A percentile compares a stretch with the other conserved stretches of the same genome.
phyloP scores from a whole-genome alignment of 1,284 basidiomycete species.

The Grifola frondosa region DNA sequence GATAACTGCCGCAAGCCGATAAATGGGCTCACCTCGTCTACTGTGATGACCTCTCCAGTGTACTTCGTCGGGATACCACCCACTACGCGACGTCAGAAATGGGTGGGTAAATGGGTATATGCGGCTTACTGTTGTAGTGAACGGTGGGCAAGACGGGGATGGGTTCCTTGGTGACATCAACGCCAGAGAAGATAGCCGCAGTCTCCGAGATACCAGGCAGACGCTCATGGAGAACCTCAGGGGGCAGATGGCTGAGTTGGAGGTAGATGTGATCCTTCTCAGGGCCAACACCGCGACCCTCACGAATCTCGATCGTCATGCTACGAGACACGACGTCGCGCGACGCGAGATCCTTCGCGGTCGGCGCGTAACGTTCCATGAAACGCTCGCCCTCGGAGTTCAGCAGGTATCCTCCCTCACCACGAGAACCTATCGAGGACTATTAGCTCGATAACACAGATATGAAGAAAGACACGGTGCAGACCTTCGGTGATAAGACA shows the following conservation, averaged over 20 bases:
- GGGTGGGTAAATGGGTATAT: background rate
- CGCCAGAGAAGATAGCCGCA: slow-evolving; percentile 97
- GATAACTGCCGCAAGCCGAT: background rate
- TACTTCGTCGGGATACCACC: slow-evolving; percentile 99
- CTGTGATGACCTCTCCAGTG: slow-evolving; percentile 94
- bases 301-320: slow-evolving; percentile 99
- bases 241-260: slow-evolving; percentile 95
- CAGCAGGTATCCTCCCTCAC: slow-evolving; percentile 98
- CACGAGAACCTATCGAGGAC: slow-evolving; percentile 78
- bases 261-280: slow-evolving; percentile 98
- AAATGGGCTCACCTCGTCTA: slow-evolving; percentile 53
- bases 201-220: slow-evolving; percentile 99
- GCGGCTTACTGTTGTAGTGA: slow-evolving; percentile 86
- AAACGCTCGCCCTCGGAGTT: slow-evolving; percentile 99
- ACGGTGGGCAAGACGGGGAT: slow-evolving; percentile 97
- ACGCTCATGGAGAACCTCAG: slow-evolving; percentile 95
- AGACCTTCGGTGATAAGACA: slow-evolving; percentile 97
- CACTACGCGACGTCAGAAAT: slow-evolving; percentile 55
- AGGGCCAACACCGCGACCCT: slow-evolving; percentile 98
- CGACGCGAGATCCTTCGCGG: slow-evolving; percentile 98
- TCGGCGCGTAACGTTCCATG: slow-evolving; percentile 99
- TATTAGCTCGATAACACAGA: background rate
- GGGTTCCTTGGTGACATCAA: slow-evolving; percentile 99
- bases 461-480: slow-evolving; percentile 10
- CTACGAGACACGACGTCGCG: slow-evolving; percentile 99